Percentiles rank a stretch among this genome's conserved stretches.
Conservation (phyloP, 305 asterid genomes). For the Solanum hybrid region DNA sequence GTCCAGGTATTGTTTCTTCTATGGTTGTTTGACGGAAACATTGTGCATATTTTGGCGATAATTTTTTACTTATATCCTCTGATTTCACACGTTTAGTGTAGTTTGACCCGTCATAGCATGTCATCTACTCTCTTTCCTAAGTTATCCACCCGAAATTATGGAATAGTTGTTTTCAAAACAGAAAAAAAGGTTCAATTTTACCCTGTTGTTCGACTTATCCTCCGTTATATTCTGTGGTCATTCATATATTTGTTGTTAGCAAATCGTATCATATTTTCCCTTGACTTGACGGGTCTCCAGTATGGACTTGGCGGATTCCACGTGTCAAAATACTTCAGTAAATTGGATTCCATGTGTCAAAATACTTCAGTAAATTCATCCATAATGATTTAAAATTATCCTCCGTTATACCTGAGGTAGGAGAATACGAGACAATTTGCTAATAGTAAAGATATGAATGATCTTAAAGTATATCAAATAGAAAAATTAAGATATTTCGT, state of each 20-base stretch:
- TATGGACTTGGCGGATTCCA: not conserved
- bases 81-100: not conserved
- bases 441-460: not conserved
- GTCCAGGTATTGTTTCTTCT: conserved; percentile 37
- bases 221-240: not conserved
- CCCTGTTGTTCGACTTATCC: not conserved
- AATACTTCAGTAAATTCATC: not conserved
- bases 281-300: not conserved
- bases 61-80: not conserved
- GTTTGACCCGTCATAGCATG: not conserved
- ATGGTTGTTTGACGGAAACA: not conserved
- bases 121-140: not conserved
- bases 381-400: not conserved
- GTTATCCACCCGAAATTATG: not conserved
- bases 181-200: not conserved
- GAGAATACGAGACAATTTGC: not conserved
- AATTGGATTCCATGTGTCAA: not conserved
- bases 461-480: not conserved
- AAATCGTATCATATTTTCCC: not conserved
- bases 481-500: not conserved
- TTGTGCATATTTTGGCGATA: not conserved
- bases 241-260: not conserved
- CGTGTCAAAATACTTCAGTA: not conserved
- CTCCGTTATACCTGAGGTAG: not conserved
- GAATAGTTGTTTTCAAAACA: not conserved